Conservation (phyloP, 768 basidiomycete species). For the Phaffia tasmanica region DNA sequence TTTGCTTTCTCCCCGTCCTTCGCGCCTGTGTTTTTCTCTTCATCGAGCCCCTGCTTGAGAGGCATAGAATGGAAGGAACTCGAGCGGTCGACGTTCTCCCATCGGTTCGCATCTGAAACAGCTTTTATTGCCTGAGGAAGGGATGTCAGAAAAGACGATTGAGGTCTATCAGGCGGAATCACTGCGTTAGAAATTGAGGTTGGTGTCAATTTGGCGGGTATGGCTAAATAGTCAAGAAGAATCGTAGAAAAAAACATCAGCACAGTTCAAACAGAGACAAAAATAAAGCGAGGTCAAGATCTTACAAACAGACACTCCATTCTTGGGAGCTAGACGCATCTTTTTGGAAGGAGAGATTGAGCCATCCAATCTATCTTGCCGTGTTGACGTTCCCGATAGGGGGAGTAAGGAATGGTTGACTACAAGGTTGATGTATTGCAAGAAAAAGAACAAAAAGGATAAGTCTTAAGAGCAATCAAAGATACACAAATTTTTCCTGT, state of each 20-base stretch:
- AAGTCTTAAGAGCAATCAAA: too few species aligned
- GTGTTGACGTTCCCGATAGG: too few species aligned
- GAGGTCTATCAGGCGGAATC: background rate
- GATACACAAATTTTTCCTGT: background rate
- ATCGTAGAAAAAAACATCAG: too few species aligned
- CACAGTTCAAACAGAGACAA: background rate
- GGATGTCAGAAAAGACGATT: constrained; percentile 2
- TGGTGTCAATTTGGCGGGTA: background rate
- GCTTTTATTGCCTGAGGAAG: constrained; percentile 2
- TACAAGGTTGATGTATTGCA: too few species aligned
- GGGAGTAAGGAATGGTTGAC: too few species aligned
- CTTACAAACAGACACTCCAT: background rate
- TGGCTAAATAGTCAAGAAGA: background rate
- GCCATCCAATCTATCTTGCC: too few species aligned
- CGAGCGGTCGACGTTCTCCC: constrained; percentile 5
- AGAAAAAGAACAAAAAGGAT: too few species aligned
- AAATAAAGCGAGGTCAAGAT: background rate
- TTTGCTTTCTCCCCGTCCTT: background rate
- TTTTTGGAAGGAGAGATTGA: too few species aligned
- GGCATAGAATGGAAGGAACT: constrained; percentile 29
- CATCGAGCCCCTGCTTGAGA: constrained; percentile 20
- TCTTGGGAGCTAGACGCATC: too few species aligned
- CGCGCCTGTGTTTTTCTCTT: background rate
- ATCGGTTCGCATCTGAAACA: background rate
- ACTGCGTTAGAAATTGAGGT: constrained; percentile 1